Percentiles rank a stretch among this genome's conserved stretches.
phyloP scores from a whole-genome alignment of 2,329 filamentous ascomycete genomes.

The Fusarium keratoplasticum region DNA sequence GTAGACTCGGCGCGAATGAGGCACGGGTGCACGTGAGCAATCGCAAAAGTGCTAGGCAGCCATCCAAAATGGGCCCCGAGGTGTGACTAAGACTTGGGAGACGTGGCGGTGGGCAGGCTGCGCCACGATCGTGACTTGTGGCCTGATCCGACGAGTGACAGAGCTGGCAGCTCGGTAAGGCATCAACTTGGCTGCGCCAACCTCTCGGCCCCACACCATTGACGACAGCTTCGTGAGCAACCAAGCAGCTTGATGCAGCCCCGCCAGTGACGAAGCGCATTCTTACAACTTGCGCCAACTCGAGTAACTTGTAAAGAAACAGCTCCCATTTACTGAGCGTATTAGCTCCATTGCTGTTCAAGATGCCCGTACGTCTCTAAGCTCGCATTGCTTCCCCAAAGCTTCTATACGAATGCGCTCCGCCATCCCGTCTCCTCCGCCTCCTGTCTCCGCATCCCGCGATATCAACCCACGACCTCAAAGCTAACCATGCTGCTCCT shows the following conservation, averaged over 20 bases:
- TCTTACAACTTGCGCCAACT: conserved; percentile 37
- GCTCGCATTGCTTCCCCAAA: background rate
- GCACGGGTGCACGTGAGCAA: conserved; percentile 53
- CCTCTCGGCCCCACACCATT: conserved; percentile 46
- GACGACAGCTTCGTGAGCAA: conserved; percentile 49
- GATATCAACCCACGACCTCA: conserved; percentile 16
- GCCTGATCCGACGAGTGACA: conserved; percentile 27
- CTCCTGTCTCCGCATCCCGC: conserved; percentile 29
- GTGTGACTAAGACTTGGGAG: conserved; percentile 21
- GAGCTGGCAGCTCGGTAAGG: conserved; percentile 27
- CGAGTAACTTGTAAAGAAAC: conserved; percentile 9
- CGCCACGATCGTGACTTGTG: conserved; percentile 30
- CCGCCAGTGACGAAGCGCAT: conserved; percentile 47
- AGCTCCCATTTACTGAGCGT: conserved; percentile 40
- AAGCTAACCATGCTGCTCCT: conserved; percentile 40
- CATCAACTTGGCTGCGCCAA: conserved; percentile 31
- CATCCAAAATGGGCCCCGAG: conserved; percentile 11
- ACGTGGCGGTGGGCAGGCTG: conserved; percentile 30
- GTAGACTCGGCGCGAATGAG: conserved; percentile 47
- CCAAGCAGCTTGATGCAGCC: conserved; percentile 41
- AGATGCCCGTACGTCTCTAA: conserved; percentile 59
- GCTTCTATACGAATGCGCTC: background rate
- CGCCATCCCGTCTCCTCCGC: conserved; percentile 19
- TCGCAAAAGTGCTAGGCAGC: conserved; percentile 46
- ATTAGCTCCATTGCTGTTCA: conserved; percentile 46